A percentile compares a stretch with the other conserved stretches of the same genome.
Conservation (phyloP, 2,329 filamentous ascomycete genomes). For the Cryoendolithus antarcticus region DNA sequence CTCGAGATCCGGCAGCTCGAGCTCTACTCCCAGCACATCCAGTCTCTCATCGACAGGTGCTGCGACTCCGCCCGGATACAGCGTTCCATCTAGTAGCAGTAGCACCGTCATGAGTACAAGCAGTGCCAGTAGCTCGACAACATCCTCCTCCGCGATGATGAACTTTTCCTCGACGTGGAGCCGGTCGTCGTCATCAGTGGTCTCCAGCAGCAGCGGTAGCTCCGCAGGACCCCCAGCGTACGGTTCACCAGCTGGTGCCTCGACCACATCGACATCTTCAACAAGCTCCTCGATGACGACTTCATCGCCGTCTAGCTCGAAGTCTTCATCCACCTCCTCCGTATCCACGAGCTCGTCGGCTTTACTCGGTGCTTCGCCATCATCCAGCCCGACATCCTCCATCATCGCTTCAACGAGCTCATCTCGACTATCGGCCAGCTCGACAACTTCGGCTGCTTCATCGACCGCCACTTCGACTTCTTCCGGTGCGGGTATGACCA, state of each 20-base stretch:
- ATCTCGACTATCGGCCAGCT: not conserved
- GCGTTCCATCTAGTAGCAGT: not conserved
- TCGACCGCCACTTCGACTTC: not conserved
- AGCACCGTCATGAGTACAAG: too few relatives aligned
- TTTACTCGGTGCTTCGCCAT: not conserved
- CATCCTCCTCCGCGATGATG: too few relatives aligned
- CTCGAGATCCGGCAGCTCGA: not conserved
- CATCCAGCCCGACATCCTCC: not conserved
- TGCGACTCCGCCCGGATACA: constrained; percentile 1
- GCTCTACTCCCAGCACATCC: not conserved
- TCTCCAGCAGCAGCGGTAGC: too few relatives aligned
- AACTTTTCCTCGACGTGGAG: too few relatives aligned
- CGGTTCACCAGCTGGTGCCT: constrained; percentile 1
- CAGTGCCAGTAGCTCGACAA: too few relatives aligned
- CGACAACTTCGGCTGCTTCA: not conserved
- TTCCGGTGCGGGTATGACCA: not conserved
- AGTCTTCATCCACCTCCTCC: constrained; percentile 3
- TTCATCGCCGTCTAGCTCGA: not conserved
- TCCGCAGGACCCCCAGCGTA: not conserved
- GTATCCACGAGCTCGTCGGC: constrained; percentile 1
- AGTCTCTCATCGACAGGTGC: constrained; percentile 4
- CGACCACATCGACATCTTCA: not conserved
- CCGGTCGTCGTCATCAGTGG: too few relatives aligned
- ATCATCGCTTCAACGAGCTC: not conserved
- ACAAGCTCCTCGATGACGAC: not conserved